Base-by-base conservation (phyloP, 331 rosid species). In the Quercus lobata region DNA sequence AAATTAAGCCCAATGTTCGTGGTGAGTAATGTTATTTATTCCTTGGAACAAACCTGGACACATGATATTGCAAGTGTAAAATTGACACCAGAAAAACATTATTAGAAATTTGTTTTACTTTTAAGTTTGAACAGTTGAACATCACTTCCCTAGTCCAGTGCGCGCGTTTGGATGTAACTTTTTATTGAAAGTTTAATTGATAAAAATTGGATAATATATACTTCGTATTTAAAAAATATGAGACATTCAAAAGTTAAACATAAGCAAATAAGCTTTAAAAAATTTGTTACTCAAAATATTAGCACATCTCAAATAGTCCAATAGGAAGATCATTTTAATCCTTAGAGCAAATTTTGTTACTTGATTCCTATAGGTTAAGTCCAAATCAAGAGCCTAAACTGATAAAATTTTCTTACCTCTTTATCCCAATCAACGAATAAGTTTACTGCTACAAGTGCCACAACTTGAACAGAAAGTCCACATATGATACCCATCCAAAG, bases 401-500 rank as follows among this genome's bases (percentile, higher is more conserved):
- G 2, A 74, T 37, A 60, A 44, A 29, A n/a, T 17, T 24, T 22
- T 75, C 19, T 65, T 72, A 83, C 90, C 88, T 86, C 94, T 68
- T 63, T 53, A 63, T 76, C 24, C 89, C 91, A 88, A 80, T 88
- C 79, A 0, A 86, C 82, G 41, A 79, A 71, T 14, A 82, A 63
- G 72, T 85, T 85, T 37, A 84, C 74, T 7, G 76, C 37, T 53
- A 86, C 37, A 6, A 87, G 87, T 1, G 83, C 87, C 15, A 79
- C 71, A 49, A 82, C 83, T 80, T 87, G 90, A 82, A 90, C 84
- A 53, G 72, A 49, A 55, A 90, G 91, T 57, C 82, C 93, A 84
- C 85, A 86, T 71, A 90, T 86, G 71, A 90, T 88, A 25, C 91
- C 93, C 83, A 87, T 84, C 93, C 91, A 90, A 37, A 88, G 91